Evolutionary conservation across 2,329 filamentous ascomycete genomes (phyloP).

Genomic region (Bipolaris oryzae): DNA sequence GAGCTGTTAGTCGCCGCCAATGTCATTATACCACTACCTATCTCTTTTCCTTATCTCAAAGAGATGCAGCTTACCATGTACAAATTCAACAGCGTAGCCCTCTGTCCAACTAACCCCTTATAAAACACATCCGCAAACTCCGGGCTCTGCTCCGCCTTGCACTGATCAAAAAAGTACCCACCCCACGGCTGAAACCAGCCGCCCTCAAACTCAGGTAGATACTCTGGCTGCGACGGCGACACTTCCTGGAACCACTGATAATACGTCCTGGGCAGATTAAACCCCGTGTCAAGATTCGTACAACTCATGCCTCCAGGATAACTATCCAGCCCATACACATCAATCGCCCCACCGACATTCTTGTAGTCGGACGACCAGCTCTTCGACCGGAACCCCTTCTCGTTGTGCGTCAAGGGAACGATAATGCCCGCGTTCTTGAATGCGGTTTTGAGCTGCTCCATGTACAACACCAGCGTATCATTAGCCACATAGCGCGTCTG

Average conservation of each 20-base stretch:
- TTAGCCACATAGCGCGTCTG: conserved; percentile 52
- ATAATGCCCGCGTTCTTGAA: conserved; percentile 56
- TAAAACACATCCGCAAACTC: conserved; percentile 63
- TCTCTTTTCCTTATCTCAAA: background rate
- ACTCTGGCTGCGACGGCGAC: conserved; percentile 60
- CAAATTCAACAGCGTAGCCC: conserved; percentile 56
- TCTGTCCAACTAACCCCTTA: conserved; percentile 61
- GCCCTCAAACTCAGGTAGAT: conserved; percentile 60
- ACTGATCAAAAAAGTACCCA: conserved; percentile 59
- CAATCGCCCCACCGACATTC: conserved; percentile 61
- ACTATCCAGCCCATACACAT: conserved; percentile 57
- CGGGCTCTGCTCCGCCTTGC: conserved; percentile 53
- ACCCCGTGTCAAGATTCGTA: conserved; percentile 57
- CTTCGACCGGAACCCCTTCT: conserved; percentile 56
- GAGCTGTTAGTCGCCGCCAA: background rate
- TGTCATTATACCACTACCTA: background rate
- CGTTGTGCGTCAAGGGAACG: conserved; percentile 59
- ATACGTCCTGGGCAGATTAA: conserved; percentile 59
- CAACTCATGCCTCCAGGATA: conserved; percentile 58
- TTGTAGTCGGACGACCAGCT: conserved; percentile 63
- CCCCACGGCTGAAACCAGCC: conserved; percentile 63
- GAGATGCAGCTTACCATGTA: conserved; percentile 55
- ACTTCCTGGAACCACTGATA: conserved; percentile 65
- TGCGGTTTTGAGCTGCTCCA: conserved; percentile 58
- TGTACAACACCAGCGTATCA: conserved; percentile 58